Evolutionary conservation across 768 basidiomycete species (phyloP).

Genomic region (Pulveroboletus ravenelii): DNA sequence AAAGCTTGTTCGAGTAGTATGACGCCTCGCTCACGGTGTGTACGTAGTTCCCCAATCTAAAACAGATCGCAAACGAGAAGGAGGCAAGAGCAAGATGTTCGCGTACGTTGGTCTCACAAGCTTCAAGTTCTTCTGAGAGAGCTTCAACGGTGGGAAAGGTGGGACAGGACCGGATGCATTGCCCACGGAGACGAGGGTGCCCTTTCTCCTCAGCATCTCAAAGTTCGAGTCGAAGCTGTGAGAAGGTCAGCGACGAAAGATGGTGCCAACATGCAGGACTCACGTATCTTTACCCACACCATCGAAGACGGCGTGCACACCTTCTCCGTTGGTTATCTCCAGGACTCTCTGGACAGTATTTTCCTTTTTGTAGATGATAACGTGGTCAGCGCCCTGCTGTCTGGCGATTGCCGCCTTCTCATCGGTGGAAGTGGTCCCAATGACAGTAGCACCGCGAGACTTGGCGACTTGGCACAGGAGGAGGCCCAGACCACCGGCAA

Average conservation of each 20-base stretch:
- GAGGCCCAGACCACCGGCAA: conserved; percentile 85
- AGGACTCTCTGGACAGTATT: conserved; percentile 69
- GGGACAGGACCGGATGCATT: conserved; percentile 87
- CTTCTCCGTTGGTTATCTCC: conserved; percentile 72
- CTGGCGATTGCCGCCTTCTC: conserved; percentile 83
- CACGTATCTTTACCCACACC: conserved; percentile 97
- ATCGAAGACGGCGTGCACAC: conserved; percentile 86
- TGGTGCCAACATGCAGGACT: conserved; percentile 23
- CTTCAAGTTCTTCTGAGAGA: conserved; percentile 79
- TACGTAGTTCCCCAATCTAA: conserved; percentile 67
- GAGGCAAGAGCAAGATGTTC: not conserved
- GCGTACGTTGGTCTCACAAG: conserved; percentile 70
- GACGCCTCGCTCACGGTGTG: conserved; percentile 68
- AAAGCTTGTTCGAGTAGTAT: conserved; percentile 63
- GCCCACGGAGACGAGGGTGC: conserved; percentile 84
- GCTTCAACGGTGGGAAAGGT: conserved; percentile 68
- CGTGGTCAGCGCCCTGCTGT: conserved; percentile 77
- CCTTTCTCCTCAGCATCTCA: conserved; percentile 77
- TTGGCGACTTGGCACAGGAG: conserved; percentile 65
- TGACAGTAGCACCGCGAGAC: conserved; percentile 77
- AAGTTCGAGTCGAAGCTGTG: conserved; percentile 74
- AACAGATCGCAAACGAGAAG: conserved; percentile 9
- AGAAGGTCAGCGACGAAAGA: conserved; percentile 4
- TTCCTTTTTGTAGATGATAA: conserved; percentile 75
- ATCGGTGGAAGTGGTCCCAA: conserved; percentile 84